These are phyloP conservation scores for Colletotrichum tofieldiae DNA, from an alignment of 2,329 filamentous ascomycete species.

Conservation along the genomic window DNA sequence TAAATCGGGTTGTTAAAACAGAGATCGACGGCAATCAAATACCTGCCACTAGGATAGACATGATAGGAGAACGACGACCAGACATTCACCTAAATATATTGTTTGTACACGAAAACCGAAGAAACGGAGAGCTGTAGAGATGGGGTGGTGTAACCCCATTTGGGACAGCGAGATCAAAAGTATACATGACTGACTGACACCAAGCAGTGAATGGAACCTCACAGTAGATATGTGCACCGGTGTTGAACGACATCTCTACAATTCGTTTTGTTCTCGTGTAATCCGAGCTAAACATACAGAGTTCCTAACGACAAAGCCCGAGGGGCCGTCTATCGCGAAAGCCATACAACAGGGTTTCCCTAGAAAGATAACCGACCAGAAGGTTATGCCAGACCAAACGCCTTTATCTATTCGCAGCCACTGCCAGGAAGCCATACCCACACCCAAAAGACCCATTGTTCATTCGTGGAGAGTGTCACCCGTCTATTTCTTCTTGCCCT, in stretches of 20 bases:
- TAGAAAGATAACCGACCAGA: slow-evolving; percentile 16
- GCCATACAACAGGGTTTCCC: slow-evolving; percentile 9
- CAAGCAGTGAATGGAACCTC: no score
- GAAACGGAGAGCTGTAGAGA: no score
- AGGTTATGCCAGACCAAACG: slow-evolving; percentile 37
- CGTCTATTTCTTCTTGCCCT: slow-evolving; percentile 68
- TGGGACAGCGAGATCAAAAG: neutral
- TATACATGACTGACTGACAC: neutral
- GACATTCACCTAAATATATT: no score
- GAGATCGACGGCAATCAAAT: no score
- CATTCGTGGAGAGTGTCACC: slow-evolving; percentile 16
- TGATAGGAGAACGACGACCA: no score
- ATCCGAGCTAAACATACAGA: slow-evolving; percentile 19
- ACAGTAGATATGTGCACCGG: no score
- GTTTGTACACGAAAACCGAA: no score
- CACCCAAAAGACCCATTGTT: slow-evolving; percentile 20
- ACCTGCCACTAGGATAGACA: no score
- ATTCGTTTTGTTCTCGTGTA: slow-evolving; percentile 23
- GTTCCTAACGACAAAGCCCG: slow-evolving; percentile 3
- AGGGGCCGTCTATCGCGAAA: slow-evolving; percentile 24
- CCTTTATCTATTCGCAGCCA: slow-evolving; percentile 37
- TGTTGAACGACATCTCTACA: neutral
- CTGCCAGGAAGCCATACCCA: slow-evolving; percentile 23
- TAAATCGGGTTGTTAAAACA: no score
- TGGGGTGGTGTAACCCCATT: no score